A percentile compares a stretch with the other conserved stretches of the same genome.
These are phyloP conservation scores for Phytophthora brassicae DNA, from an alignment of 352 stramenopile genomes.

Conservation along the genomic window DNA sequence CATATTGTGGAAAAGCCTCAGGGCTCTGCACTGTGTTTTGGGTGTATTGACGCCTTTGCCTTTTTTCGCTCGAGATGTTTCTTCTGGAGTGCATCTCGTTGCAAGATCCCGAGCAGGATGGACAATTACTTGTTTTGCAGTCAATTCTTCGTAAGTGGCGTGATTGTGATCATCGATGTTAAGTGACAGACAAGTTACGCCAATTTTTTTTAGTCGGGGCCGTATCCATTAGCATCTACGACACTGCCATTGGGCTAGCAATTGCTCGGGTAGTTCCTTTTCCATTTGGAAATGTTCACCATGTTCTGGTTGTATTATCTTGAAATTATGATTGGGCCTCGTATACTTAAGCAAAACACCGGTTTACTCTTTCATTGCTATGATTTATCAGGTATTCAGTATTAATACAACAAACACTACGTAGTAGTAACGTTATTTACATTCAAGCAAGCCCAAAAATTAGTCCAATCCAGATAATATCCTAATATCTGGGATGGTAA, in stretches of 20 bases:
- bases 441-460: not conserved
- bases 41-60: constrained; percentile 23
- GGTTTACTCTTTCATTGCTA: constrained; percentile 5
- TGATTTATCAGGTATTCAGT: constrained; percentile 25
- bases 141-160: constrained; percentile 14
- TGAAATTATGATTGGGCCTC: constrained; percentile 13
- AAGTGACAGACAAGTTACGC: constrained; percentile 13
- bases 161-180: constrained; percentile 7
- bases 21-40: not conserved
- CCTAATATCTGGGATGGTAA: too few relatives aligned
- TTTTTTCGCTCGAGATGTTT: constrained; percentile 2
- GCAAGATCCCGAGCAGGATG: constrained; percentile 10
- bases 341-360: constrained; percentile 7
- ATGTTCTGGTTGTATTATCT: constrained; percentile 7
- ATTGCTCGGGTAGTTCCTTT: constrained; percentile 38
- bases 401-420: too few relatives aligned
- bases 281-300: constrained; percentile 34
- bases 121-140: constrained; percentile 34
- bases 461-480: too few relatives aligned
- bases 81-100: constrained; percentile 21
- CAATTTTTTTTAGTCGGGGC: constrained; percentile 7
- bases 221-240: constrained; percentile 9
- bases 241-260: constrained; percentile 16
- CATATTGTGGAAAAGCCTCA: constrained; percentile 27
- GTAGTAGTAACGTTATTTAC: too few relatives aligned